Conservation (phyloP, 495 filamentous ascomycete genomes). For the Tuber calosporum region DNA sequence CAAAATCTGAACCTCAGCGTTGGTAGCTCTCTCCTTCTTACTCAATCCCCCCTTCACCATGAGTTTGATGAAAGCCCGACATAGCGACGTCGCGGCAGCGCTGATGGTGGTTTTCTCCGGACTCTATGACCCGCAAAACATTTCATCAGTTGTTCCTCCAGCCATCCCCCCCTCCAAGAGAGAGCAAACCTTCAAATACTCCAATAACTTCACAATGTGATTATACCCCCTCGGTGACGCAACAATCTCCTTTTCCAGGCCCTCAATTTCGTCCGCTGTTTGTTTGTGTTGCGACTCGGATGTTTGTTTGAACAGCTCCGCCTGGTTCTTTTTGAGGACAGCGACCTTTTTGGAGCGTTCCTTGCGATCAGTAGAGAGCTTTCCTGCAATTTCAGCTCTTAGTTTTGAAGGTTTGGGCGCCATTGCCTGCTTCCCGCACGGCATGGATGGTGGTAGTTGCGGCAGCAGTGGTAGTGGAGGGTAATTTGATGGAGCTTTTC, state of each 20-base stretch:
- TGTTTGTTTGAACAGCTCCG: background rate
- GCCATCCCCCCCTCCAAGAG: background rate
- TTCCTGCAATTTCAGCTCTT: background rate
- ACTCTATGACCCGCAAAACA: background rate
- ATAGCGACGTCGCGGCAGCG: conserved; percentile 68
- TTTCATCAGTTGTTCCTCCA: background rate
- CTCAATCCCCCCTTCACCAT: conserved; percentile 66
- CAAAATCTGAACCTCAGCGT: conserved; percentile 66
- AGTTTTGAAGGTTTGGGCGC: background rate
- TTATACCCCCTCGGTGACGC: conserved; percentile 80
- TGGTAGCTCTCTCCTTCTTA: conserved; percentile 54
- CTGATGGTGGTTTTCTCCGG: background rate
- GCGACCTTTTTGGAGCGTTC: background rate
- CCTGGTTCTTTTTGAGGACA: background rate
- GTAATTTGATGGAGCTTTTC: background rate
- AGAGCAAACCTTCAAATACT: conserved; percentile 48
- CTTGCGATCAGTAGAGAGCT: background rate
- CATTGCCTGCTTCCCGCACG: background rate
- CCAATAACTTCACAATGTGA: conserved; percentile 70
- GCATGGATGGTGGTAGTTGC: background rate
- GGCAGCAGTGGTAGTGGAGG: background rate
- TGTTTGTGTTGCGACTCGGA: background rate
- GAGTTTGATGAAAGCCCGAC: conserved; percentile 79
- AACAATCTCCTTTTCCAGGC: conserved; percentile 34
- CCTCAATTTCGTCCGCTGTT: conserved; percentile 26